These are phyloP conservation scores for Vaccinium macrocarpon DNA, from an alignment of 148 eudicot genomes.

Conservation along the genomic window DNA sequence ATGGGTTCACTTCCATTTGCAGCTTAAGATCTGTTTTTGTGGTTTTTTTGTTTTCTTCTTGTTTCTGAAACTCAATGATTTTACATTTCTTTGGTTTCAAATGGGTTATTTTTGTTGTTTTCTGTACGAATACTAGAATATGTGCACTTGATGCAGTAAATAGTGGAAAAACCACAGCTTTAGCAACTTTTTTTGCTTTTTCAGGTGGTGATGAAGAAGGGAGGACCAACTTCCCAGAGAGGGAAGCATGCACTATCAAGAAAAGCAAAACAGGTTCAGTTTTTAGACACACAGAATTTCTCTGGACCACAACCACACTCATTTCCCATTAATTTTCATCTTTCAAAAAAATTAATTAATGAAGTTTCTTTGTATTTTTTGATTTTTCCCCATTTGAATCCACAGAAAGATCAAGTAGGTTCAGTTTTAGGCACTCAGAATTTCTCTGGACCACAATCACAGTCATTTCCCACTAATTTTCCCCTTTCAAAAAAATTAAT, in stretches of 20 bases:
- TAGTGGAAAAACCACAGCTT: constrained; percentile 38
- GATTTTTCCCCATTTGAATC: constrained; percentile 12
- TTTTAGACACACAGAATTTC: constrained; percentile 29
- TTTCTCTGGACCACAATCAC: constrained; percentile 55
- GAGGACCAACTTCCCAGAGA: constrained; percentile 59
- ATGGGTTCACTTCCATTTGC: constrained; percentile 16
- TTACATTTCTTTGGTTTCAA: constrained; percentile 16
- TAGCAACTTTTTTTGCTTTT: constrained; percentile 36
- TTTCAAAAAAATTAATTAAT: not conserved
- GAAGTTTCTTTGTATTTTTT: not conserved
- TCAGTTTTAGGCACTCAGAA: constrained; percentile 30
- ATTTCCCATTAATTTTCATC: constrained; percentile 16
- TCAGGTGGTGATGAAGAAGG: constrained; percentile 91
- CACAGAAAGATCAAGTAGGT: constrained; percentile 53
- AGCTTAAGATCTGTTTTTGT: constrained; percentile 22
- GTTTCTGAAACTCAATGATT: constrained; percentile 17
- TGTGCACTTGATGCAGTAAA: constrained; percentile 31
- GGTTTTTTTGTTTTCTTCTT: constrained; percentile 25
- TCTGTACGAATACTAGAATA: constrained; percentile 20
- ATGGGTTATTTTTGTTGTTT: constrained; percentile 9
- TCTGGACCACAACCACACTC: constrained; percentile 54
- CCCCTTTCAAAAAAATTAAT: not conserved
- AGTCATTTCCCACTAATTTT: constrained; percentile 17
- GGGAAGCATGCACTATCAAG: constrained; percentile 77
- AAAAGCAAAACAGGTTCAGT: constrained; percentile 86